Percentiles rank a stretch among this genome's conserved stretches.
Conservation (phyloP, 2,329 filamentous ascomycete genomes). For the Dactylellina drechsleri region DNA sequence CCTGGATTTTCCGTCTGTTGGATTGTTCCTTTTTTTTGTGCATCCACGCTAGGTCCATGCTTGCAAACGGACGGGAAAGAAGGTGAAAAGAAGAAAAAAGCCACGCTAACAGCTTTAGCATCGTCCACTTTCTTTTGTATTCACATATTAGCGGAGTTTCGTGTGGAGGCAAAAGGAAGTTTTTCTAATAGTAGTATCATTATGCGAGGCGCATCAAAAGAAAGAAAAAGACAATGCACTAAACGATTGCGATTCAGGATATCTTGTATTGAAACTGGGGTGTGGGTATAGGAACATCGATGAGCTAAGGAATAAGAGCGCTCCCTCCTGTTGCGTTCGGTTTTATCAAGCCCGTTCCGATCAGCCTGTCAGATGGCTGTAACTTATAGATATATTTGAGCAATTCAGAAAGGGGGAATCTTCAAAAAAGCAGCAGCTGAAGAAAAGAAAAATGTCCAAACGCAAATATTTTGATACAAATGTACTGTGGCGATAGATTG, state of each 20-base stretch:
- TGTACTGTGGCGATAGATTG: slow-evolving; percentile 33
- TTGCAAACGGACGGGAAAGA: not conserved
- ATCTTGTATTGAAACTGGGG: slow-evolving; percentile 23
- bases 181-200: slow-evolving; percentile 25
- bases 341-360: slow-evolving; percentile 50
- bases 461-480: slow-evolving; percentile 29
- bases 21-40: not conserved
- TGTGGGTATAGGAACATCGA: slow-evolving; percentile 11
- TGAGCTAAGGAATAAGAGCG: slow-evolving; percentile 37
- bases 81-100: slow-evolving; percentile 2
- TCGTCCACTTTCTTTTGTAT: not conserved
- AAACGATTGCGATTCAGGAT: slow-evolving; percentile 25
- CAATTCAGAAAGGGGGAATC: slow-evolving; percentile 22
- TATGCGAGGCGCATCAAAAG: slow-evolving; percentile 25
- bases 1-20: not conserved
- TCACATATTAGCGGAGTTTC: not conserved
- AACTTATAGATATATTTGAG: slow-evolving; percentile 16
- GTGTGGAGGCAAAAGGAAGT: slow-evolving; percentile 15
- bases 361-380: slow-evolving; percentile 46
- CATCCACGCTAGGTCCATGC: not conserved
- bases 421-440: slow-evolving; percentile 11
- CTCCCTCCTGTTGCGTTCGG: slow-evolving; percentile 40
- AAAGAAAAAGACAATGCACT: slow-evolving; percentile 19
- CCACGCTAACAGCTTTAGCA: not conserved
- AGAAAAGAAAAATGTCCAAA: slow-evolving; percentile 23